Base-by-base conservation (phyloP, 1,284 basidiomycete species). In the Malassezia japonica region DNA sequence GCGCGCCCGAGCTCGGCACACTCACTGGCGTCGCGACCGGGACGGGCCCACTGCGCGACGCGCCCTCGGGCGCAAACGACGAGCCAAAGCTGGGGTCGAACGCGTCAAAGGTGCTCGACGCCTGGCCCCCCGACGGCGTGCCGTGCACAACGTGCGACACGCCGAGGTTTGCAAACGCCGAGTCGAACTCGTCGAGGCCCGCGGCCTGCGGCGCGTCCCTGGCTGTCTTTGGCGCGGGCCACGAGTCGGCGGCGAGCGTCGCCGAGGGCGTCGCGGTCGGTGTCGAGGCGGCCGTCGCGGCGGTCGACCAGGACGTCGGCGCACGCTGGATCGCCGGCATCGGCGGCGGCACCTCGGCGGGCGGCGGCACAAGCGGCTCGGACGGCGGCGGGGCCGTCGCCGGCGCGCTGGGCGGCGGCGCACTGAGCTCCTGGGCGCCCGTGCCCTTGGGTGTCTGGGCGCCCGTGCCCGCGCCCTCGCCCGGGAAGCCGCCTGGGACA, bases 181-280 rank as follows among this genome's bases (percentile, higher is more conserved):
- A 58, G 27, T 72, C 70, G 42, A 72, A 72, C 42, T 72, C 70
- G 48, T 72, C 68, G 42, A 67, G 58, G 34, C 54, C 46, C 4
- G 54, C 32, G n/a, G n/a, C n/a, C 16, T n/a, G 18, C 21, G 18
- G 2, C 24, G 28, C 12, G 18, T 4, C 18, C 12, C 24, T 6
- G 4, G 36, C 12, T 7, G 36, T 40, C 28, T 9, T 18, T 23
- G 12, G 38, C 5, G 23, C 20, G n/a, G 24, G 12, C 18, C 36
- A 37, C 36, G 18, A 2, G 4, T 7, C 21, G 21, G 16, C 12
- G 8, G 21, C 16, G 15, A 38, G 18, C 1, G 36, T 20, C 18
- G 36, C 21, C 10, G 36, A 20, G 4, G 46, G 35, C 15, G 37
- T n/a, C 13, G 46, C 36, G 4, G 25, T 27, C 1, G 38, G 28